These are phyloP conservation scores for Amauroascus verrucosus DNA, from an alignment of 2,329 filamentous ascomycete species.

Conservation along the genomic window DNA sequence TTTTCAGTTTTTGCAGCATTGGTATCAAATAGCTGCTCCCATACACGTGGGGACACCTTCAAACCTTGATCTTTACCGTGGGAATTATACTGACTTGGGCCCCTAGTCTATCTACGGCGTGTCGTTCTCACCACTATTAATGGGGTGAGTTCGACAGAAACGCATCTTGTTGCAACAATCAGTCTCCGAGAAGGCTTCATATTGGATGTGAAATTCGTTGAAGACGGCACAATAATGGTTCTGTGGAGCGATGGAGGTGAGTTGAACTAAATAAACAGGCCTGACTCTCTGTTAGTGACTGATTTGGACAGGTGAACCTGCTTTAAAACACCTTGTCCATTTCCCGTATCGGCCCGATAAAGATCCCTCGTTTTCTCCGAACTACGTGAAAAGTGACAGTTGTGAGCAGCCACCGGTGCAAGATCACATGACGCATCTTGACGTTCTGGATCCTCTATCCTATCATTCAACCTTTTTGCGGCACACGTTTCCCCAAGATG, in stretches of 20 bases:
- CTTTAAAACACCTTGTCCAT: constrained; percentile 27
- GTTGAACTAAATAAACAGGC: background rate
- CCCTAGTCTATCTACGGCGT: constrained; percentile 50
- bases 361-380: constrained; percentile 4
- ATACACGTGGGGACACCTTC: constrained; percentile 23
- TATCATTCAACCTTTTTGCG: constrained; percentile 25
- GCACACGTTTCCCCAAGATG: constrained; percentile 39
- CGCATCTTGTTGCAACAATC: constrained; percentile 25
- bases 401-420: constrained; percentile 6
- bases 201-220: constrained; percentile 58
- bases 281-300: background rate
- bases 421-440: constrained; percentile 9
- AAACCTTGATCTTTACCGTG: background rate
- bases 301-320: constrained; percentile 15
- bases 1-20: constrained; percentile 29
- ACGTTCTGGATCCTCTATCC: constrained; percentile 15
- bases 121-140: constrained; percentile 45
- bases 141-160: constrained; percentile 45
- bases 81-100: background rate
- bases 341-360: constrained; percentile 21
- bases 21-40: constrained; percentile 26
- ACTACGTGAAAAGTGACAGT: background rate
- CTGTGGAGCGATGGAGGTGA: constrained; percentile 40
- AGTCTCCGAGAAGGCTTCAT: constrained; percentile 28
- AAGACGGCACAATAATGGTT: constrained; percentile 51